Conservation (phyloP, 768 basidiomycete species). For the Podaxis sp. region DNA sequence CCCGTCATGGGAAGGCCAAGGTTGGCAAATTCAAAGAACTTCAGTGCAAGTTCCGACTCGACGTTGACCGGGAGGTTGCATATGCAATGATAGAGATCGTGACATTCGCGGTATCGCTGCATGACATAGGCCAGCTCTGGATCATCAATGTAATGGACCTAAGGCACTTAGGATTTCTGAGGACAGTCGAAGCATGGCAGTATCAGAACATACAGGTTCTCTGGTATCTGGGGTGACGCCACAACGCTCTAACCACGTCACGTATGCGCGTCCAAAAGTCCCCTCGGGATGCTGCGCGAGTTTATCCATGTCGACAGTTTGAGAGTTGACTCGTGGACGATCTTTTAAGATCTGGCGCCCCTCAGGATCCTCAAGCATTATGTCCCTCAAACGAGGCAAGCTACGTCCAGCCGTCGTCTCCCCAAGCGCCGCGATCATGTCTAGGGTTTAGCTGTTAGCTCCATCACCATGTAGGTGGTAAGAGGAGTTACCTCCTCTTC, state of each 20-base stretch:
- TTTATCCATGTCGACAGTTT: constrained; percentile 69
- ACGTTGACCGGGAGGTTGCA: constrained; percentile 87
- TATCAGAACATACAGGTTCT: constrained; percentile 62
- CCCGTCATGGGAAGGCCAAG: constrained; percentile 86
- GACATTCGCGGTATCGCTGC: constrained; percentile 97
- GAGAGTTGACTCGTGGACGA: constrained; percentile 77
- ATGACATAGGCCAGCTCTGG: constrained; percentile 97
- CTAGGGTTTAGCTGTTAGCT: constrained; percentile 37
- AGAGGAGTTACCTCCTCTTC: constrained; percentile 70
- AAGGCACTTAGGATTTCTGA: constrained; percentile 12
- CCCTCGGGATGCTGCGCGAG: constrained; percentile 71
- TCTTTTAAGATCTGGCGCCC: constrained; percentile 84
- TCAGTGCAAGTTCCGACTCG: constrained; percentile 90
- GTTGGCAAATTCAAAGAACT: constrained; percentile 93
- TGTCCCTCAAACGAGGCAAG: constrained; percentile 72
- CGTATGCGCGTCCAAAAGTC: constrained; percentile 84
- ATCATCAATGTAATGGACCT: constrained; percentile 95
- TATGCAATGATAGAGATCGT: constrained; percentile 96
- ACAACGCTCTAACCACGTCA: constrained; percentile 86
- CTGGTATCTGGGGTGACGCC: constrained; percentile 93
- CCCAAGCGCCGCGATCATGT: constrained; percentile 93
- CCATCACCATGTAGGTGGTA: neutral
- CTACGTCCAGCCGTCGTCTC: constrained; percentile 88
- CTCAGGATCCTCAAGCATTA: constrained; percentile 77
- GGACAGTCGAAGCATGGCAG: constrained; percentile 4